A percentile compares a stretch with the other conserved stretches of the same genome.
Conservation (phyloP, 192 early-diverging fungal genomes). For the Entomortierella beljakovae region DNA sequence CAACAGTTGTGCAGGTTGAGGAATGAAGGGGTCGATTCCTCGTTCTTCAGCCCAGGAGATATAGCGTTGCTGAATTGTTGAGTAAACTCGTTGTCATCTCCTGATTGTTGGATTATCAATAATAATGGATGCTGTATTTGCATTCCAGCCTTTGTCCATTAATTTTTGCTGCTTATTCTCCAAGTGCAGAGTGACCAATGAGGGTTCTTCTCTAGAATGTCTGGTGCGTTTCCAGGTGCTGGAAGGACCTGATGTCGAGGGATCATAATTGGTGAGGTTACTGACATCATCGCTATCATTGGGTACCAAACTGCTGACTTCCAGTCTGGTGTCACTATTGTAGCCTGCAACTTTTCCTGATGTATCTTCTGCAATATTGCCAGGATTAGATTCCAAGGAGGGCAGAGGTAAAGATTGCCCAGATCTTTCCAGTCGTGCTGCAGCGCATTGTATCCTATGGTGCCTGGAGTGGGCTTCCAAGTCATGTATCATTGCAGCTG, state of each 20-base stretch:
- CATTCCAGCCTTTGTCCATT: not conserved
- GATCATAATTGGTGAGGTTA: not conserved
- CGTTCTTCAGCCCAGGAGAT: constrained; percentile 1
- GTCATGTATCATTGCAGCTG: constrained; percentile 22
- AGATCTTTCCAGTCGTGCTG: constrained; percentile 10
- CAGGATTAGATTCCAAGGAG: constrained; percentile 30
- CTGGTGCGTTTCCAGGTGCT: constrained; percentile 13
- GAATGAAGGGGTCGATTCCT: not conserved
- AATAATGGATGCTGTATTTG: not conserved
- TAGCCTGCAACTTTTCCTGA: constrained; percentile 9
- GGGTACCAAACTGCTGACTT: constrained; percentile 22
- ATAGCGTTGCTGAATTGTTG: not conserved
- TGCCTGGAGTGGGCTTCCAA: constrained; percentile 9
- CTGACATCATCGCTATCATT: constrained; percentile 4
- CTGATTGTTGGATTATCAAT: not conserved
- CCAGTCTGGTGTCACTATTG: constrained; percentile 33
- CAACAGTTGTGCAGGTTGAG: constrained; percentile 5
- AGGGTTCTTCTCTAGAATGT: constrained; percentile 21
- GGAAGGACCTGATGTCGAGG: constrained; percentile 11
- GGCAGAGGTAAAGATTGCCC: constrained; percentile 31
- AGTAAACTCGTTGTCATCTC: not conserved
- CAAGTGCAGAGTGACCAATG: constrained; percentile 23
- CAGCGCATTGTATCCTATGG: constrained; percentile 17
- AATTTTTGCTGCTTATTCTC: constrained; percentile 10
- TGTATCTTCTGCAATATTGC: constrained; percentile 12